Conservation (phyloP, 495 filamentous ascomycete species). For the Poronia punctata region DNA sequence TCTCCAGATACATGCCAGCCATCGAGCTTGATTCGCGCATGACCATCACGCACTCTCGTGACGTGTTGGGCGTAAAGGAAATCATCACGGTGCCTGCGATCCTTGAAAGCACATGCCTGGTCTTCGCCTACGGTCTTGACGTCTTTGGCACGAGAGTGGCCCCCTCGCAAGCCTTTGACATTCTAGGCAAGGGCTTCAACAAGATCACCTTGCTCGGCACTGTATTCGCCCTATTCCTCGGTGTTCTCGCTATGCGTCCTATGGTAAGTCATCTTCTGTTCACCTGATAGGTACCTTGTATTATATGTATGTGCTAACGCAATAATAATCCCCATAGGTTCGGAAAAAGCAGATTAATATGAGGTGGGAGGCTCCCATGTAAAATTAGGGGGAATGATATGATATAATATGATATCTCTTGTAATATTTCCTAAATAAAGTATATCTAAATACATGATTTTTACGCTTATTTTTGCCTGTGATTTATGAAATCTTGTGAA, state of each 20-base stretch:
- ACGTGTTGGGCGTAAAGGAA: conserved; percentile 66
- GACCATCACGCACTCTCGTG: conserved; percentile 73
- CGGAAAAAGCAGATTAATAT: conserved; percentile 35
- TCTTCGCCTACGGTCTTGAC: conserved; percentile 85
- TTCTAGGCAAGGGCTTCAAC: conserved; percentile 87
- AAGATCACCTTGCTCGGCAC: conserved; percentile 79
- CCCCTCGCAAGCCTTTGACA: conserved; percentile 83
- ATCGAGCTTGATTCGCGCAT: conserved; percentile 81
- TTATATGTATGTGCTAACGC: conserved; percentile 3
- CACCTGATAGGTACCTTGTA: neutral
- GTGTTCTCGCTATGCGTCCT: conserved; percentile 70
- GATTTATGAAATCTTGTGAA: too few species aligned
- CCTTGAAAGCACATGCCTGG: conserved; percentile 88
- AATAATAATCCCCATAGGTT: conserved; percentile 23
- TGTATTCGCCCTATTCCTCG: conserved; percentile 66
- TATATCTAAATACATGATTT: too few species aligned
- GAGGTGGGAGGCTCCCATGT: conserved; percentile 25
- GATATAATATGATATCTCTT: neutral
- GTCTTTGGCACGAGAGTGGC: conserved; percentile 79
- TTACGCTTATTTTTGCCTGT: too few species aligned
- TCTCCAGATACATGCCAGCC: conserved; percentile 64
- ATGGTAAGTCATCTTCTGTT: conserved; percentile 58
- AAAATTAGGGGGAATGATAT: neutral
- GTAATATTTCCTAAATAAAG: too few species aligned
- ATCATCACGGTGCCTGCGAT: conserved; percentile 67